These are phyloP conservation scores for Pseudoturritis turrita DNA, from an alignment of 345 rosid species.

Conservation along the genomic window DNA sequence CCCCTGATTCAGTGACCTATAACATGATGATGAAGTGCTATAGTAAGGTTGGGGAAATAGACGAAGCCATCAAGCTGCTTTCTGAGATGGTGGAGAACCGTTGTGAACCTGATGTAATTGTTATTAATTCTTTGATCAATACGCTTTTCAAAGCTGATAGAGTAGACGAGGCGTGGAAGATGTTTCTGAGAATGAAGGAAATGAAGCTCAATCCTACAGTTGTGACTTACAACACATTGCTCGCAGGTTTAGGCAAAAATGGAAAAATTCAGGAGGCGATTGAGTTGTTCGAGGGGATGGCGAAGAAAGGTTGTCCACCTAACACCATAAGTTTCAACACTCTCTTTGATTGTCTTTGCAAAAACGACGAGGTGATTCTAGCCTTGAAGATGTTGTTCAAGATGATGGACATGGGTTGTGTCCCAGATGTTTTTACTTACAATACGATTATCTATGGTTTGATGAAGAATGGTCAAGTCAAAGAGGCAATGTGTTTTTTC, in stretches of 20 bases:
- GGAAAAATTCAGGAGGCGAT: conserved; percentile 59
- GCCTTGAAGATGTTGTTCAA: conserved; percentile 60
- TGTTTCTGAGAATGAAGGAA: conserved; percentile 63
- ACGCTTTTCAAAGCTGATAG: conserved; percentile 71
- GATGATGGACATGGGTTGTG: conserved; percentile 59
- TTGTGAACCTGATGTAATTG: conserved; percentile 76
- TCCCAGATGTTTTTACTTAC: conserved; percentile 76
- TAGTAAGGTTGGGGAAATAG: conserved; percentile 67
- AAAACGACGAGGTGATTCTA: conserved; percentile 69
- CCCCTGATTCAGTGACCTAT: conserved; percentile 81
- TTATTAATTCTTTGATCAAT: conserved; percentile 72
- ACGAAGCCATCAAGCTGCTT: conserved; percentile 69
- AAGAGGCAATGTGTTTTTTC: conserved; percentile 70
- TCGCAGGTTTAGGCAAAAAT: conserved; percentile 73
- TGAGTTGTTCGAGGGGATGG: conserved; percentile 61
- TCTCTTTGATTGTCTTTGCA: conserved; percentile 88
- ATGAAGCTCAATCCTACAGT: conserved; percentile 75
- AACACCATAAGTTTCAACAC: conserved; percentile 80
- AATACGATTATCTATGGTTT: conserved; percentile 78
- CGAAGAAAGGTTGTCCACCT: conserved; percentile 52
- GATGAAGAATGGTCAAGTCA: conserved; percentile 50
- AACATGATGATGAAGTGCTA: conserved; percentile 98
- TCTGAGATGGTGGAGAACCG: conserved; percentile 62
- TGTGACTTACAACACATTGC: conserved; percentile 80
- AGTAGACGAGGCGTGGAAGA: conserved; percentile 75